Evolutionary conservation across 2,329 filamentous ascomycete genomes (phyloP).

Genomic region (Fusarium agapanthi): DNA sequence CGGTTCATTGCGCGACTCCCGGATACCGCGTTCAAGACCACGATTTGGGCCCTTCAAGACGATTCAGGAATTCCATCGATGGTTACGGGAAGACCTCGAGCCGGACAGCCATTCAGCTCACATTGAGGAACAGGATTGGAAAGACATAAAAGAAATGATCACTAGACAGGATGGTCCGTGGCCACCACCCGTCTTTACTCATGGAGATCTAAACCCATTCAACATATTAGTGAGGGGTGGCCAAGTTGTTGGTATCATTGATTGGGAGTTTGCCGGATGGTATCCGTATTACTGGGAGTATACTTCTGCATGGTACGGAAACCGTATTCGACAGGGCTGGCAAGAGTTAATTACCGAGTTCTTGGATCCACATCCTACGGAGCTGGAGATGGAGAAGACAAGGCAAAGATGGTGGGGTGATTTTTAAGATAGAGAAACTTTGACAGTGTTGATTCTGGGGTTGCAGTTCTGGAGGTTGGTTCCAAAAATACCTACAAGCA

Average conservation of each 20-base stretch:
- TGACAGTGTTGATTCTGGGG: too few species aligned
- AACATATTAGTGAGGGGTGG: neutral
- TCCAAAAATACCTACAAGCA: too few species aligned
- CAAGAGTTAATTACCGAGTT: neutral
- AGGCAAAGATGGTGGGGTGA: slow-evolving; percentile 65
- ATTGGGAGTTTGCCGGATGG: neutral
- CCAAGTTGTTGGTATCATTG: neutral
- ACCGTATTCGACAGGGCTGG: neutral
- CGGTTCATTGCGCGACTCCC: slow-evolving; percentile 42
- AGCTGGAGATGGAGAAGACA: slow-evolving; percentile 8
- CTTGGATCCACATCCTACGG: neutral
- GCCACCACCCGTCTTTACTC: neutral
- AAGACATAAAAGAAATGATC: slow-evolving; percentile 46
- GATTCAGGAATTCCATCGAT: slow-evolving; percentile 45
- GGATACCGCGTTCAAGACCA: slow-evolving; percentile 28
- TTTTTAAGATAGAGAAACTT: too few species aligned
- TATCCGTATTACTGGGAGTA: neutral
- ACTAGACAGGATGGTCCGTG: neutral
- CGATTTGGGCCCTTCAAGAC: slow-evolving; percentile 47
- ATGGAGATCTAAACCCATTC: neutral
- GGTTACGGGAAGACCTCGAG: slow-evolving; percentile 43
- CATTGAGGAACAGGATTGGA: slow-evolving; percentile 35
- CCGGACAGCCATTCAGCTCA: slow-evolving; percentile 29
- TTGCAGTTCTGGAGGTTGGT: too few species aligned
- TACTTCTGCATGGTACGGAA: neutral